These are phyloP conservation scores for Penicillium thymicola DNA, from an alignment of 2,329 filamentous ascomycete species.

Conservation along the genomic window DNA sequence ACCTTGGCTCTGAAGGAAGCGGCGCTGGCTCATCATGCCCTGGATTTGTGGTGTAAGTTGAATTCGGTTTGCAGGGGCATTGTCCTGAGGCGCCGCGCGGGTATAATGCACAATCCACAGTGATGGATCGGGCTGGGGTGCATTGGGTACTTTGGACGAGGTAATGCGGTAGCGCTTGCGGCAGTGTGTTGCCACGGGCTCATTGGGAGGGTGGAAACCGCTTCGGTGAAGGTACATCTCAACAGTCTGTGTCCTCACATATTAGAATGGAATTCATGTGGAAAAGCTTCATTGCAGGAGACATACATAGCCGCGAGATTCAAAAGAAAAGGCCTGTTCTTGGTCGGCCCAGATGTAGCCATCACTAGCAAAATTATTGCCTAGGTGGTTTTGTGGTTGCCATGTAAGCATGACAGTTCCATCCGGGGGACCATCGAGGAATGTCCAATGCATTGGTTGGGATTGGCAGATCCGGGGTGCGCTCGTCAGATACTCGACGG, in stretches of 20 bases:
- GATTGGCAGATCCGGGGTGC: slow-evolving; percentile 80
- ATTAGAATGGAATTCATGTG: background rate
- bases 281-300: background rate
- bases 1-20: slow-evolving; percentile 66
- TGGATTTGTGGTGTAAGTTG: slow-evolving; percentile 42
- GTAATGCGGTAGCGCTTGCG: slow-evolving; percentile 83
- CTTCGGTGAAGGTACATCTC: slow-evolving; percentile 82
- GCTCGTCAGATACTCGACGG: slow-evolving; percentile 77
- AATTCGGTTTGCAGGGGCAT: slow-evolving; percentile 64
- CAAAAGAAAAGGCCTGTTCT: slow-evolving; percentile 73
- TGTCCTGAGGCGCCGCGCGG: slow-evolving; percentile 68
- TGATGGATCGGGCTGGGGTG: slow-evolving; percentile 70
- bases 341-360: slow-evolving; percentile 86
- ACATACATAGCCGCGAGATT: slow-evolving; percentile 65
- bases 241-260: slow-evolving; percentile 60
- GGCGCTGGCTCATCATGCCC: slow-evolving; percentile 47
- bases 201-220: slow-evolving; percentile 71
- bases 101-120: slow-evolving; percentile 92
- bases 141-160: slow-evolving; percentile 65
- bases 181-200: slow-evolving; percentile 71
- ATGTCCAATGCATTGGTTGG: slow-evolving; percentile 90
- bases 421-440: slow-evolving; percentile 76
- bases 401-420: slow-evolving; percentile 81
- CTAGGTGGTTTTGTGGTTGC: slow-evolving; percentile 73
- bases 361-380: slow-evolving; percentile 78